Evolutionary conservation across 805 yeast species (phyloP), one percentile per base, ranked within the genome.

Genomic region (Nakazawaea holstii): DNA sequence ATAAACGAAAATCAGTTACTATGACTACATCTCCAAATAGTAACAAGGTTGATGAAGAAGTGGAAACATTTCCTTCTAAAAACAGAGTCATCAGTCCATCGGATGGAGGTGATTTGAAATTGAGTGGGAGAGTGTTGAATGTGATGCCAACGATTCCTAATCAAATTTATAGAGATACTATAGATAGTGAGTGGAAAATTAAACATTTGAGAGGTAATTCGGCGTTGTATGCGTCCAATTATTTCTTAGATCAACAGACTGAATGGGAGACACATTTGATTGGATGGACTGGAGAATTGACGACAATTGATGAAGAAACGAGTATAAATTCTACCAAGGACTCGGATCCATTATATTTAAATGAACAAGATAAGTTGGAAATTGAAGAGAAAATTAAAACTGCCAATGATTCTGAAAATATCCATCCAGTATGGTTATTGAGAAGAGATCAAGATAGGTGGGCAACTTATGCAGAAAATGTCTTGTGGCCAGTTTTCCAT

Each of bases 271-370:
- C 91, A 40, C 87, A 89, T 54, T 67, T 88, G 43, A 81, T 94
- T 44, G 97, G 89, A 1, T 94, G 99, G 99, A 87, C 97, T 0
- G 99, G 99, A 40, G 98, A 90, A 64, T 71, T 94, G 51, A 64
- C 65, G 41, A 55, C 61, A 13, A 44, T 55, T 27, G 52, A 60
- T 45, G 51, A 52, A 26, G 49, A 49, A 17, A 28, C 43, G 8
- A 38, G 40, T 36, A 4, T 29, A 14, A 43, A 38, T 24, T 17
- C 50, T 10, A 28, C 44, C 2, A 41, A 41, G 20, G 62, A 57
- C 44, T 36, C 53, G 1, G 91, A 85, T 54, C 85, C 89, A 0
- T 68, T 80, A 53, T 83, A 79, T 59, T 66, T 79, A 54, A 71
- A 74, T 54, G 77, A 74, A 5, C 68, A 66, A 1, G 88, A 84